Conservation (phyloP, 768 basidiomycete species). For the Xanthoconium stramineum region DNA sequence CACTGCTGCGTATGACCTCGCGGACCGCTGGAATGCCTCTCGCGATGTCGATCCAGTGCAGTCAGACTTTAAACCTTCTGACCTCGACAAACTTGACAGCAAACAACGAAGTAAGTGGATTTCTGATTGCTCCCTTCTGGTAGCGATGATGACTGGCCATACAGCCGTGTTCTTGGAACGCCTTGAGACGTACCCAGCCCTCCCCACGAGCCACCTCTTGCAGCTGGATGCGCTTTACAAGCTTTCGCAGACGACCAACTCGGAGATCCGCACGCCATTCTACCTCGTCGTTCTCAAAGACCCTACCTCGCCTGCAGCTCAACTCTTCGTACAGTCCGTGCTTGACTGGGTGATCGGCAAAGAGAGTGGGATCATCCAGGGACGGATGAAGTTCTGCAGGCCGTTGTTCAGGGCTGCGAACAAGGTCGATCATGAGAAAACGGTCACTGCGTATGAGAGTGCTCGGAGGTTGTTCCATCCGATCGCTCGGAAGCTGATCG, state of each 20-base stretch:
- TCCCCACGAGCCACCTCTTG: constrained; percentile 42
- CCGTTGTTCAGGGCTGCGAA: constrained; percentile 41
- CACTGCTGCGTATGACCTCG: too few relatives aligned
- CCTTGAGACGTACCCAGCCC: constrained; percentile 38
- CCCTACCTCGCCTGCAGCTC: constrained; percentile 30
- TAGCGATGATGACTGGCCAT: constrained; percentile 25
- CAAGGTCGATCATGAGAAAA: constrained; percentile 35
- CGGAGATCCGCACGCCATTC: constrained; percentile 52
- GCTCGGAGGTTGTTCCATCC: constrained; percentile 45
- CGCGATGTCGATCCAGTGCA: constrained; percentile 33
- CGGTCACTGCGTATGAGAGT: constrained; percentile 34
- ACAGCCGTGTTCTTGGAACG: constrained; percentile 58
- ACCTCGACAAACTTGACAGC: constrained; percentile 49
- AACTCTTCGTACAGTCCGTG: constrained; percentile 32
- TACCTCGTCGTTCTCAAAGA: constrained; percentile 48
- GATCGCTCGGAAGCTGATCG: constrained; percentile 47
- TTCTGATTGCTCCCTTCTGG: constrained; percentile 38
- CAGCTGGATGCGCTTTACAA: constrained; percentile 45
- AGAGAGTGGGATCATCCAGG: constrained; percentile 42
- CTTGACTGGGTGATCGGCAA: constrained; percentile 45
- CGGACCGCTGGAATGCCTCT: too few relatives aligned
- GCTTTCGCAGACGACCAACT: constrained; percentile 42
- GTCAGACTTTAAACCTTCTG: constrained; percentile 41
- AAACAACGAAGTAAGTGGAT: constrained; percentile 45
- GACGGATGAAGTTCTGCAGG: constrained; percentile 57